Percentiles rank a stretch among this genome's conserved stretches.
phyloP scores from a whole-genome alignment of 2,329 filamentous ascomycete genomes.

The Botrytis medusae region DNA sequence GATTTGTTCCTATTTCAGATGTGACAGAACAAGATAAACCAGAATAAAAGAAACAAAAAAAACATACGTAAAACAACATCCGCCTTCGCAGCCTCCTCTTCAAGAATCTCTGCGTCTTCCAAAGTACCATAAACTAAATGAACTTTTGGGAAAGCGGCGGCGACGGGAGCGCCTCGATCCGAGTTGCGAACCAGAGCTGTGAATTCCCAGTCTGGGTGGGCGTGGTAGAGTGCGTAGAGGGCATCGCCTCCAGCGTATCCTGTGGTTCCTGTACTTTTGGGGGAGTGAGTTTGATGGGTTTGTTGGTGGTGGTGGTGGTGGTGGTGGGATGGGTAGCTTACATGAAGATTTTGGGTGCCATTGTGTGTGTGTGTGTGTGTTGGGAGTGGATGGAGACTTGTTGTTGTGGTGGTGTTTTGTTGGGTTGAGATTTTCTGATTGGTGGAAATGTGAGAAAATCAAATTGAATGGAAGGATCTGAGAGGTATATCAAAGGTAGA shows the following conservation, averaged over 20 bases:
- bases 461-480: background rate
- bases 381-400: background rate
- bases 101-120: constrained; percentile 46
- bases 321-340: background rate
- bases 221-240: constrained; percentile 45
- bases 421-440: too few relatives aligned
- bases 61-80: constrained; percentile 49
- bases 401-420: too few relatives aligned
- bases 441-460: background rate
- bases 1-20: too few relatives aligned
- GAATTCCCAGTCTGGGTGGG: constrained; percentile 50
- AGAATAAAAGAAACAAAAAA: too few relatives aligned
- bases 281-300: background rate
- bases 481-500: too few relatives aligned
- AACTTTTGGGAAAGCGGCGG: constrained; percentile 47
- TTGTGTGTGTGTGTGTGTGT: constrained; percentile 9
- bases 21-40: too few relatives aligned
- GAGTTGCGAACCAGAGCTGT: constrained; percentile 51
- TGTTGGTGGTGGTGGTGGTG: background rate
- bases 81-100: constrained; percentile 47
- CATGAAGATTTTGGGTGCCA: constrained; percentile 36
- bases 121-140: constrained; percentile 53
- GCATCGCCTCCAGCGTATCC: constrained; percentile 46
- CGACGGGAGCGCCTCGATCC: constrained; percentile 49
- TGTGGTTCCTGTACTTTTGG: constrained; percentile 13